Percentiles rank a stretch among this genome's conserved stretches.
These are phyloP conservation scores for Pneumocystis canis DNA, from an alignment of 1,139 yeast species.

Conservation along the genomic window DNA sequence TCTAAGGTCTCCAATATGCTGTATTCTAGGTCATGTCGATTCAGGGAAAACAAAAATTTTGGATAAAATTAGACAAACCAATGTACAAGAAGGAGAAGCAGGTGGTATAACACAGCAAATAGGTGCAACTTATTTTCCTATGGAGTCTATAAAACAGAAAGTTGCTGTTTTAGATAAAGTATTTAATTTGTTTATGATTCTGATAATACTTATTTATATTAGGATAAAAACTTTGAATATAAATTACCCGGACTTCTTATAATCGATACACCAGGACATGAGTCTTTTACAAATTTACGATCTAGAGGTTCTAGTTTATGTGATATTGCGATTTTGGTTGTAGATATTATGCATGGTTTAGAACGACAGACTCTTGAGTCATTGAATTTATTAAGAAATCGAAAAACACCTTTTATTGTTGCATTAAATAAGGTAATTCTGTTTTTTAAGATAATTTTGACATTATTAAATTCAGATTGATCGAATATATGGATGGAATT, in stretches of 20 bases:
- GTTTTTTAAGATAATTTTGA: background rate
- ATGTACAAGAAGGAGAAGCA: conserved; percentile 99
- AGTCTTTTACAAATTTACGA: conserved; percentile 92
- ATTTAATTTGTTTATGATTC: conserved; percentile 21
- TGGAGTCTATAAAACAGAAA: conserved; percentile 78
- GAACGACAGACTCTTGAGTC: conserved; percentile 97
- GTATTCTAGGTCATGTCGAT: conserved; percentile 98
- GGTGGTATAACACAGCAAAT: conserved; percentile 99
- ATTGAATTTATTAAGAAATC: conserved; percentile 75
- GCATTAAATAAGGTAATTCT: conserved; percentile 59
- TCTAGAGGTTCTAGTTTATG: conserved; percentile 97
- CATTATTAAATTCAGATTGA: conserved; percentile 37
- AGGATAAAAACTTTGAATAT: conserved; percentile 58
- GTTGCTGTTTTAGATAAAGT: conserved; percentile 72
- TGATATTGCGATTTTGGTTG: conserved; percentile 95
- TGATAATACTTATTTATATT: background rate
- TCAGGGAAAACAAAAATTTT: conserved; percentile 95
- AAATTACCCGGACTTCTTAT: conserved; percentile 94
- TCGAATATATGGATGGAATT: conserved; percentile 89
- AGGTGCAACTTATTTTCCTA: conserved; percentile 99
- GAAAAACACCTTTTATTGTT: conserved; percentile 95
- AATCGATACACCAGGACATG: conserved; percentile 99
- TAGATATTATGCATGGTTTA: conserved; percentile 97
- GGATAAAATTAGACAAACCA: conserved; percentile 95
- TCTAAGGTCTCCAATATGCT: conserved; percentile 95